Evolutionary conservation across 1,139 yeast genomes (phyloP).

Genomic region (Hansenula anomala): DNA sequence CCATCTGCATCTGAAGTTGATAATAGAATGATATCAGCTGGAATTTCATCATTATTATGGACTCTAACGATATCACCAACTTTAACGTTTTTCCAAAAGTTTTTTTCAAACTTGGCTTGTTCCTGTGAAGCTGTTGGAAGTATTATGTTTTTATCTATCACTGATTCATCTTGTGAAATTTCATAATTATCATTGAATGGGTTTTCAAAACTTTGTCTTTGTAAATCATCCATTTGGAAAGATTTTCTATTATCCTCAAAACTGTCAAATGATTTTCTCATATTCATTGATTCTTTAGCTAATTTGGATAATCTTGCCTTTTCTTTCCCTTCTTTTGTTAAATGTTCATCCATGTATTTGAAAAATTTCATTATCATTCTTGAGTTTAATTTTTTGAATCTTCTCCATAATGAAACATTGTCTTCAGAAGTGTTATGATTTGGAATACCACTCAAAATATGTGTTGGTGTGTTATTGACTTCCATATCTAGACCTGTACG

Average conservation of each 20-base stretch:
- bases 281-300: constrained; percentile 15
- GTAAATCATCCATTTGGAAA: constrained; percentile 22
- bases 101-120: constrained; percentile 48
- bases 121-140: constrained; percentile 24
- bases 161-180: constrained; percentile 15
- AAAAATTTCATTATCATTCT: constrained; percentile 26
- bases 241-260: constrained; percentile 20
- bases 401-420: constrained; percentile 54
- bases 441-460: constrained; percentile 61
- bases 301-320: constrained; percentile 18
- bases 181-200: constrained; percentile 18
- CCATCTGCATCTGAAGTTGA: constrained; percentile 88
- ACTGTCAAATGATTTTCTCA: constrained; percentile 21
- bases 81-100: constrained; percentile 81
- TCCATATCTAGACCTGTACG: constrained; percentile 78
- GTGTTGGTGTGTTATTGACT: constrained; percentile 83
- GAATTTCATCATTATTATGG: constrained; percentile 84
- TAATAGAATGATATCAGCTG: constrained; percentile 80
- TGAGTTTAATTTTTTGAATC: constrained; percentile 48
- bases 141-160: constrained; percentile 27
- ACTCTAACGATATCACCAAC: constrained; percentile 90
- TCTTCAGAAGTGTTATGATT: constrained; percentile 80
- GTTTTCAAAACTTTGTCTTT: constrained; percentile 7
- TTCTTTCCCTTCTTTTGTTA: constrained; percentile 34
- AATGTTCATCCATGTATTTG: constrained; percentile 26